Evolutionary conservation across 108 stramenopile genomes (phyloP), one percentile per base, ranked within the genome.

Genomic region (Parietichytrium sp.): DNA sequence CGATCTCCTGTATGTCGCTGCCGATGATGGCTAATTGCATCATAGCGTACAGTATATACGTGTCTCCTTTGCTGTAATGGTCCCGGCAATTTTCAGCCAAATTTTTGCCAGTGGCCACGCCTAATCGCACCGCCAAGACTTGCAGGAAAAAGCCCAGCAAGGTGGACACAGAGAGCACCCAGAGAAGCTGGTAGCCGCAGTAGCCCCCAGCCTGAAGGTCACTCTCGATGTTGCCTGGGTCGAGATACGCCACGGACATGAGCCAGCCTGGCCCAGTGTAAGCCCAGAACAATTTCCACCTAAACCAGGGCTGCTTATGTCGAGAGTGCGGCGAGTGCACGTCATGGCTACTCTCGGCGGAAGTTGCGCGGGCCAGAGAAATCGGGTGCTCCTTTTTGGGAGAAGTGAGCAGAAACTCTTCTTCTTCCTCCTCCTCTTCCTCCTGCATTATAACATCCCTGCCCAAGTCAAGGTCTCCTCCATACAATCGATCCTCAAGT

Each of bases 191-290:
- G 80, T 93, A 93, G 33, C 88, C 91, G 0, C 91, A 77, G 8
- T 91, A 92, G 0, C 91, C 89, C 16, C 93, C 87, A 2, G 93
- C 93, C 80, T 93, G 94, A 49, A 94, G 91, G 53, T 94, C 94
- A 10, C 93, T 92, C 54, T 94, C 93, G 50, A 93, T 91, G 52
- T 93, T 93, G 3, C 94, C 94, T 0, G 94, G 93, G 79, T 94
- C 94, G 36, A 94, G 84, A 77, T 93, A 94, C 18, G 94, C 94
- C 50, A 93, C 93, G 45, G 87, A 89, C 33, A 93, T 90, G 7
- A 92, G 82, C 82, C 91, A 93, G 1, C 92, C 92, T 45, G 88
- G 86, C 3, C 86, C 86, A 4, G 80, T 78, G 55, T 87, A 87
- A 16, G 83, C 52, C 50, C 38, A 84, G 13, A 87, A 80, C 31